Conservation (phyloP, 768 basidiomycete species). For the Cyclocybe aegerita region DNA sequence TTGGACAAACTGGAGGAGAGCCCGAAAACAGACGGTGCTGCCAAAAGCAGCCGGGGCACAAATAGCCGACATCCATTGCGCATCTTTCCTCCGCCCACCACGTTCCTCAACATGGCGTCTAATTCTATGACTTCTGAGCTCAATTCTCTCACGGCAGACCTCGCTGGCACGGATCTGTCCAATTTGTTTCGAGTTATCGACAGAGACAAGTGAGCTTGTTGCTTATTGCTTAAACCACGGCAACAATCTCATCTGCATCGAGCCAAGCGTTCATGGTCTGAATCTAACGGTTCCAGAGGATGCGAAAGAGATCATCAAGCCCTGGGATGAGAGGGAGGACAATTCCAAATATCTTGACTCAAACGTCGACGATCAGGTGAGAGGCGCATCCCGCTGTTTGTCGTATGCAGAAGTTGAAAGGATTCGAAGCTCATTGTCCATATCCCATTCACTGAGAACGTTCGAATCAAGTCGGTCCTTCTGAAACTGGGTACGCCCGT, state of each 20-base stretch:
- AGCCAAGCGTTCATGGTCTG: slow-evolving; percentile 72
- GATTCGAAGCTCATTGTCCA: slow-evolving; percentile 69
- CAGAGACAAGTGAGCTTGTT: slow-evolving; percentile 57
- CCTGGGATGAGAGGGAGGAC: slow-evolving; percentile 78
- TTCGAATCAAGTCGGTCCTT: slow-evolving; percentile 70
- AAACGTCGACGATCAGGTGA: slow-evolving; percentile 83
- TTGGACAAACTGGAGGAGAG: slow-evolving; percentile 11
- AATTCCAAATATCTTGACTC: slow-evolving; percentile 68
- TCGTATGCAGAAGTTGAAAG: slow-evolving; percentile 2
- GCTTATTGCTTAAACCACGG: neutral
- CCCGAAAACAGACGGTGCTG: slow-evolving; percentile 4
- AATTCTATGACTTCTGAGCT: slow-evolving; percentile 23
- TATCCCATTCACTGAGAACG: slow-evolving; percentile 77
- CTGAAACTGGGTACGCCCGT: slow-evolving; percentile 66
- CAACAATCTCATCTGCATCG: slow-evolving; percentile 24
- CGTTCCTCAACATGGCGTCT: slow-evolving; percentile 10
- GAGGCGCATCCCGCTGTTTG: slow-evolving; percentile 7
- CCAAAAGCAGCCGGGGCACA: slow-evolving; percentile 10
- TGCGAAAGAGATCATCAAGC: slow-evolving; percentile 75
- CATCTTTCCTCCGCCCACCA: neutral
- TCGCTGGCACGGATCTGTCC: slow-evolving; percentile 46
- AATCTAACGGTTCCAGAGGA: slow-evolving; percentile 81
- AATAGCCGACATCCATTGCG: neutral
- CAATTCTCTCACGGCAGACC: slow-evolving; percentile 44
- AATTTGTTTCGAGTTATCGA: slow-evolving; percentile 64